Conservation (phyloP, 345 rosid species). For the Triadica sebifera region DNA sequence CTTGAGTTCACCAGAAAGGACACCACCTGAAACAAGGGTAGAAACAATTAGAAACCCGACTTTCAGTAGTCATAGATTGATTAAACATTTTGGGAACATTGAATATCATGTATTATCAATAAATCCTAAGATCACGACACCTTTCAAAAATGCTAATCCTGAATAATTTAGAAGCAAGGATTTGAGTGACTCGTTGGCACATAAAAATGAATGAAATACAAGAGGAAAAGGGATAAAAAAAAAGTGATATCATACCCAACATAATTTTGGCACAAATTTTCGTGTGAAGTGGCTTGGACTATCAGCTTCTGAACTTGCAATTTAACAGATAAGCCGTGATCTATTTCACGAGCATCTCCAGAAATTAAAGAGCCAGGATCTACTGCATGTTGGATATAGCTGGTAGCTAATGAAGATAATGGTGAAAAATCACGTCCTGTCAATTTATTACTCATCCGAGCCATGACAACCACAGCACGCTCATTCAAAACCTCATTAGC, state of each 20-base stretch:
- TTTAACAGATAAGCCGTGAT: conserved; percentile 85
- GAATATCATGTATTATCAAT: not conserved
- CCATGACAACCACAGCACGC: conserved; percentile 95
- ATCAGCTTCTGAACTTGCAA: conserved; percentile 95
- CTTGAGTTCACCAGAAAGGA: conserved; percentile 69
- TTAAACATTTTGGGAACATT: not conserved
- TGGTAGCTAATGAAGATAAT: conserved; percentile 44
- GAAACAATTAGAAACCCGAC: not conserved
- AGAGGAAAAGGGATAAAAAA: not conserved
- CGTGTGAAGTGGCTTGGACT: conserved; percentile 77
- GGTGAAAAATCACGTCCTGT: conserved; percentile 91
- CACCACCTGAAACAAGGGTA: conserved; percentile 68
- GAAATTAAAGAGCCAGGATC: conserved; percentile 70
- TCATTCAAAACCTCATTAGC: conserved; percentile 94
- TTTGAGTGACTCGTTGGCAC: not conserved
- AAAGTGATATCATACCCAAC: conserved; percentile 72
- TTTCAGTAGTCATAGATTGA: not conserved
- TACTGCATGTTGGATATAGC: conserved; percentile 47
- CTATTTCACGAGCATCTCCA: conserved; percentile 85
- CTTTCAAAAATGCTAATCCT: not conserved
- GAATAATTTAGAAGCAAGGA: not conserved
- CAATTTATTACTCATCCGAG: conserved; percentile 85
- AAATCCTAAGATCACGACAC: not conserved
- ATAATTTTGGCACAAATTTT: conserved; percentile 94
- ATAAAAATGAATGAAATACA: too few species aligned